A percentile compares a stretch with the other conserved stretches of the same genome.
These are phyloP conservation scores for Curvularia spicifera DNA, from an alignment of 2,329 filamentous ascomycete species.

Conservation along the genomic window DNA sequence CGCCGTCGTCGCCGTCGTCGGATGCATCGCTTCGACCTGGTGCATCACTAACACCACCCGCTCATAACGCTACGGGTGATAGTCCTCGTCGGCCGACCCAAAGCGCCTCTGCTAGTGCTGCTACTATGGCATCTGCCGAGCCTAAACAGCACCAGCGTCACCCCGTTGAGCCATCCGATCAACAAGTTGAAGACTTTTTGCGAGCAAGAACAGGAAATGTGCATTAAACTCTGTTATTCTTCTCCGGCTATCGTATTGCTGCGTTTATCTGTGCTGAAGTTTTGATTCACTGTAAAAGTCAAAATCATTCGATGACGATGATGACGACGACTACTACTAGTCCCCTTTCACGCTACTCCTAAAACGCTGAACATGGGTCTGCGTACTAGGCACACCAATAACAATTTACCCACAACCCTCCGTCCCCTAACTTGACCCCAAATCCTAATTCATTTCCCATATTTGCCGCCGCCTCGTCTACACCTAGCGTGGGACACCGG, in stretches of 20 bases:
- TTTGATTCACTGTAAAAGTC: too few species aligned
- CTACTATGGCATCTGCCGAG: background rate
- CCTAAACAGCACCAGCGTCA: background rate
- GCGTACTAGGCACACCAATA: too few species aligned
- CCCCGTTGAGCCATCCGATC: slow-evolving; percentile 8
- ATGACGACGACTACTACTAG: background rate
- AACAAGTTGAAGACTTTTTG: slow-evolving; percentile 30
- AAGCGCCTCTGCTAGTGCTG: background rate
- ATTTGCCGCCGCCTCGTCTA: too few species aligned
- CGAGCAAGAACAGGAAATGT: slow-evolving; percentile 29
- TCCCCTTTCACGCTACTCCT: background rate
- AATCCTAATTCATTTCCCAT: background rate
- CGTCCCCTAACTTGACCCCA: background rate
- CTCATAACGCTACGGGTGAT: slow-evolving; percentile 1
- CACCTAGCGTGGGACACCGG: background rate
- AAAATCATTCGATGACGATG: background rate
- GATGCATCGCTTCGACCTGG: slow-evolving; percentile 3
- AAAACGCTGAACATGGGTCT: background rate
- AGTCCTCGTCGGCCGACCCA: background rate
- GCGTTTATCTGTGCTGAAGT: background rate
- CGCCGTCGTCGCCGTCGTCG: background rate
- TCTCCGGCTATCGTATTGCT: too few species aligned
- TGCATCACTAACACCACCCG: background rate
- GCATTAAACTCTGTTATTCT: background rate
- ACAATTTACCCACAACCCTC: background rate